These are phyloP conservation scores for Pascua guehoae DNA, from an alignment of 1,284 basidiomycete genomes.

Conservation along the genomic window DNA sequence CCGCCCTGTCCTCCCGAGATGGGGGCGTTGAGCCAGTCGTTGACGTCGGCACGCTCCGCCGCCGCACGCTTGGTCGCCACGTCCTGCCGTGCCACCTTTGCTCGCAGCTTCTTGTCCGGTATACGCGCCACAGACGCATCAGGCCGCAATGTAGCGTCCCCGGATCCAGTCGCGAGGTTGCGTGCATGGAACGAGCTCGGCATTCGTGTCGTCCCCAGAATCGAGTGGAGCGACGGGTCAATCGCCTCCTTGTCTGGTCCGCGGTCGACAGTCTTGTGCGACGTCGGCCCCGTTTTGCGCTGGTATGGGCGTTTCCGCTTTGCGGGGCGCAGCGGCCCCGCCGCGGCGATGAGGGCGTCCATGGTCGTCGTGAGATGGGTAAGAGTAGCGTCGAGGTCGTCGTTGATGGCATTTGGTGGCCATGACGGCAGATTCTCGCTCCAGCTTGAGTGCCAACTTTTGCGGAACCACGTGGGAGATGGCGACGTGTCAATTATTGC, in stretches of 20 bases:
- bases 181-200: conserved; percentile 38
- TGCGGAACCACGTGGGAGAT: conserved; percentile 6
- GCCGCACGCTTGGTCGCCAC: conserved; percentile 40
- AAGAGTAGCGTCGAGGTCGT: not conserved
- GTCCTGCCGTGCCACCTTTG: conserved; percentile 62
- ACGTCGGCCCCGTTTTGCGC: conserved; percentile 7
- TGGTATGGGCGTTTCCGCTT: conserved; percentile 18
- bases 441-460: conserved; percentile 12
- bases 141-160: conserved; percentile 22
- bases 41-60: conserved; percentile 43
- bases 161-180: conserved; percentile 32
- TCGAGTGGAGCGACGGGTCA: conserved; percentile 61
- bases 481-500: not conserved
- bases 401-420: not conserved
- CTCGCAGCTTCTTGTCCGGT: conserved; percentile 68
- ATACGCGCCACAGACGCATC: conserved; percentile 50
- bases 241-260: conserved; percentile 38
- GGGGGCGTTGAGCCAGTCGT: conserved; percentile 44
- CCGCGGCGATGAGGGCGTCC: conserved; percentile 69
- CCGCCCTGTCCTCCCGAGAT: conserved; percentile 38
- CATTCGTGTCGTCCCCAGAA: conserved; percentile 48
- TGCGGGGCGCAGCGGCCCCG: conserved; percentile 57
- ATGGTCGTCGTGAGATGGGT: conserved; percentile 46
- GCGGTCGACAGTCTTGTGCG: conserved; percentile 43
- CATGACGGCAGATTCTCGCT: too few relatives aligned